Percentiles rank a stretch among this genome's conserved stretches.
Evolutionary conservation across 495 filamentous ascomycete species (phyloP).

Genomic region (Neurospora tetrasperma): DNA sequence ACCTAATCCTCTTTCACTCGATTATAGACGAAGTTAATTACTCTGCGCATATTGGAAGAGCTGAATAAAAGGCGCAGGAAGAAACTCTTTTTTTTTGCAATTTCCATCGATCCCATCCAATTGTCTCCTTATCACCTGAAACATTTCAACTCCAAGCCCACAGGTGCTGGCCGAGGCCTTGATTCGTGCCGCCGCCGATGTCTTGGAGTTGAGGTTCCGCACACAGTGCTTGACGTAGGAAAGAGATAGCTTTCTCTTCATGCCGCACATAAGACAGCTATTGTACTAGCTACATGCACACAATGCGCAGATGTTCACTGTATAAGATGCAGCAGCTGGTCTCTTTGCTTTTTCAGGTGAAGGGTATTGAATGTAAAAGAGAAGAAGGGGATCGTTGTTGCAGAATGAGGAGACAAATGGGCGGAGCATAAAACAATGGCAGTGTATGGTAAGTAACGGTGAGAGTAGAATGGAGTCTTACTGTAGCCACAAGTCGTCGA

Average conservation of each 20-base stretch:
- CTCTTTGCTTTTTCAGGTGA: neutral
- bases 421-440: neutral
- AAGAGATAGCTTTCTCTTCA: neutral
- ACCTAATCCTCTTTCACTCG: neutral
- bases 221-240: neutral
- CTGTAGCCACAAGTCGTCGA: neutral
- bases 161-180: neutral
- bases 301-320: neutral
- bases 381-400: neutral
- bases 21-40: neutral
- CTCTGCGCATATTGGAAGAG: neutral
- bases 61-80: neutral
- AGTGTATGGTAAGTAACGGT: neutral
- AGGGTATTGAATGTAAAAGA: neutral
- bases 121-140: neutral
- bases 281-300: neutral
- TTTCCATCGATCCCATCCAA: neutral
- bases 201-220: neutral
- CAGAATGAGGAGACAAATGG: neutral
- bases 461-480: neutral
- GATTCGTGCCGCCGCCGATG: neutral
- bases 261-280: neutral
- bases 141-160: neutral
- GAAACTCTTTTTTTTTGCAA: neutral
- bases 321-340: neutral